Percentiles rank a stretch among this genome's conserved stretches.
phyloP scores from a whole-genome alignment of 179 eudicot species.

The Beta corolliflora region DNA sequence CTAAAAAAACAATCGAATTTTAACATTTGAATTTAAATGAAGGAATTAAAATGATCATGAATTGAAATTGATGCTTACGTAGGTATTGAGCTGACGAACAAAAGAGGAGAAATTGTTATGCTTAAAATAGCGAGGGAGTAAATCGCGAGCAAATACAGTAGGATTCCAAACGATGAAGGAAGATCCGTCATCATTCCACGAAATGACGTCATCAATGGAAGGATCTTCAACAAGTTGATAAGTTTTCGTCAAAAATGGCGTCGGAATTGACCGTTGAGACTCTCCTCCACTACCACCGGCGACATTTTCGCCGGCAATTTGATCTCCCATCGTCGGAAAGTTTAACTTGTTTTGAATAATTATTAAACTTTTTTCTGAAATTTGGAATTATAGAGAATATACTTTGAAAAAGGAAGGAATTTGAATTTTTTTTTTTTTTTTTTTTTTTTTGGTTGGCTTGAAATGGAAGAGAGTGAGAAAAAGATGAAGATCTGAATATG shows the following conservation, averaged over 20 bases:
- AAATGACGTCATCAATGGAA: slow-evolving; percentile 67
- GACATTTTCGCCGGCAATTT: slow-evolving; percentile 30
- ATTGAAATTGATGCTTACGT: slow-evolving; percentile 37
- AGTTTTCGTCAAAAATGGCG: slow-evolving; percentile 81
- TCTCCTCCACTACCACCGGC: slow-evolving; percentile 21
- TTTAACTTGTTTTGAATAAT: no score
- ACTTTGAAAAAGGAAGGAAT: neutral
- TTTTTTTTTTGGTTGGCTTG: neutral
- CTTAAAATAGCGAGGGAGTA: slow-evolving; percentile 79
- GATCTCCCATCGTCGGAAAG: slow-evolving; percentile 39
- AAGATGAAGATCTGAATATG: neutral
- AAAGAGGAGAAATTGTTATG: slow-evolving; percentile 89
- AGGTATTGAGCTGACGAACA: slow-evolving; percentile 85
- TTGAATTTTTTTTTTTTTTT: neutral
- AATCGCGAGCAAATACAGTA: slow-evolving; percentile 76
- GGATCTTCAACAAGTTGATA: slow-evolving; percentile 74
- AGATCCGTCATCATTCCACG: slow-evolving; percentile 93
- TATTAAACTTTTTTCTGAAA: neutral
- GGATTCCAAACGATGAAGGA: slow-evolving; percentile 81
- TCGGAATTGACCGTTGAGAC: slow-evolving; percentile 52
- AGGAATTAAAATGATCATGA: neutral
- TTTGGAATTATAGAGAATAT: neutral
- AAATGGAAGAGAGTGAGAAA: neutral
- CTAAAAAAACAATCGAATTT: slow-evolving; percentile 30
- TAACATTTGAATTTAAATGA: neutral